Evolutionary conservation across 495 filamentous ascomycete species (phyloP).

Genomic region (Tuber melanosporum): DNA sequence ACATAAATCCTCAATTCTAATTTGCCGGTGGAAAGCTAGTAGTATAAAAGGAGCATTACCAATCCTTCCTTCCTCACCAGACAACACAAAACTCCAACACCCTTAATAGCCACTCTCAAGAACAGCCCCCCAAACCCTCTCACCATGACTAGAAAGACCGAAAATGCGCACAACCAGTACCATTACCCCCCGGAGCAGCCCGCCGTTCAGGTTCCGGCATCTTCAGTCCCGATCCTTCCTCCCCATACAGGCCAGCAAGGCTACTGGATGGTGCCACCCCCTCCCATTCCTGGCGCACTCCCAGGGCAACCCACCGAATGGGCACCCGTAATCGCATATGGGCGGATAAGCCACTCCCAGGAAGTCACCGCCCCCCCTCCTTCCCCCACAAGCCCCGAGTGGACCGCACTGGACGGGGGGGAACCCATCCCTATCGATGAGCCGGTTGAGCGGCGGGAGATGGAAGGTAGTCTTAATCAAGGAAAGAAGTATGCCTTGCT

Average conservation of each 20-base stretch:
- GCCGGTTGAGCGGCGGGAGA: background rate
- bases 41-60: background rate
- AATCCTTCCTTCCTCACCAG: background rate
- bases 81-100: background rate
- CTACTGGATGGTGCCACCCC: background rate
- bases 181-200: background rate
- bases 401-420: background rate
- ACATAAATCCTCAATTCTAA: background rate
- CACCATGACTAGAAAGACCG: background rate
- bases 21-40: background rate
- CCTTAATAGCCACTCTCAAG: background rate
- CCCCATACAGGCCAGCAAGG: background rate
- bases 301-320: background rate
- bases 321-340: background rate
- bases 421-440: background rate
- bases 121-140: background rate
- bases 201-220: background rate
- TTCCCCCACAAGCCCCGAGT: background rate
- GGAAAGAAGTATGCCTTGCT: background rate
- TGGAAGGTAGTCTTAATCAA: background rate
- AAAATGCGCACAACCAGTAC: background rate
- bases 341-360: background rate
- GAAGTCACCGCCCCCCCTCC: background rate
- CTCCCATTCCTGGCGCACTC: background rate
- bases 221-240: background rate